Conservation (phyloP, 805 yeast species). For the Suhomyces vadensis region DNA sequence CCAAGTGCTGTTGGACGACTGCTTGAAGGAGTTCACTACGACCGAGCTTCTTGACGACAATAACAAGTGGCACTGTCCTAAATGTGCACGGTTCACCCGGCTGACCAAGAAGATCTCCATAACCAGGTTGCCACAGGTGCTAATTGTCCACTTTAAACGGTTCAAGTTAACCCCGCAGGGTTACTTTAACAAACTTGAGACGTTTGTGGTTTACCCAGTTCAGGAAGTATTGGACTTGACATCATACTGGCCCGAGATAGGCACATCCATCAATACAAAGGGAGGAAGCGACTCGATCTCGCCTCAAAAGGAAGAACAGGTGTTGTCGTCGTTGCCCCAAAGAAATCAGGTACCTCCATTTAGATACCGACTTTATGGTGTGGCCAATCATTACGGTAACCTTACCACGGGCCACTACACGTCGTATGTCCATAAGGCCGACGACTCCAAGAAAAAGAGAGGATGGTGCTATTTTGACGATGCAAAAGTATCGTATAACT, state of each 20-base stretch:
- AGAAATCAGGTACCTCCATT: conserved; percentile 83
- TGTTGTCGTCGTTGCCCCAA: conserved; percentile 52
- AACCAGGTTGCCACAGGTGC: conserved; percentile 73
- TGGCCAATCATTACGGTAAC: conserved; percentile 82
- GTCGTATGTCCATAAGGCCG: conserved; percentile 64
- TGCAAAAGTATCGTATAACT: conserved; percentile 57
- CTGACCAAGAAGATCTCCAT: conserved; percentile 71
- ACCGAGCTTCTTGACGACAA: conserved; percentile 74
- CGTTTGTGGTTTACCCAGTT: conserved; percentile 67
- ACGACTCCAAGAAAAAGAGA: conserved; percentile 39
- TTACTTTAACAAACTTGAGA: conserved; percentile 57
- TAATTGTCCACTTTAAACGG: conserved; percentile 84
- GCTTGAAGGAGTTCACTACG: conserved; percentile 75
- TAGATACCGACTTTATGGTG: conserved; percentile 72
- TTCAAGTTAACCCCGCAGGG: conserved; percentile 56
- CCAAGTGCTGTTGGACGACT: conserved; percentile 50
- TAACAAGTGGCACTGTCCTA: conserved; percentile 83
- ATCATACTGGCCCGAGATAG: conserved; percentile 66
- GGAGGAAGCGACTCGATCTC: conserved; percentile 24
- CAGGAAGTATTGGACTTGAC: conserved; percentile 58
- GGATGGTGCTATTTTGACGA: conserved; percentile 89
- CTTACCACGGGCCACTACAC: conserved; percentile 90
- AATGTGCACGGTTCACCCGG: conserved; percentile 61
- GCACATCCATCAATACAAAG: conserved; percentile 24
- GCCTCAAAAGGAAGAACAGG: conserved; percentile 43